These are phyloP conservation scores for Colletotrichum destructivum DNA, from an alignment of 2,329 filamentous ascomycete species.

Conservation along the genomic window DNA sequence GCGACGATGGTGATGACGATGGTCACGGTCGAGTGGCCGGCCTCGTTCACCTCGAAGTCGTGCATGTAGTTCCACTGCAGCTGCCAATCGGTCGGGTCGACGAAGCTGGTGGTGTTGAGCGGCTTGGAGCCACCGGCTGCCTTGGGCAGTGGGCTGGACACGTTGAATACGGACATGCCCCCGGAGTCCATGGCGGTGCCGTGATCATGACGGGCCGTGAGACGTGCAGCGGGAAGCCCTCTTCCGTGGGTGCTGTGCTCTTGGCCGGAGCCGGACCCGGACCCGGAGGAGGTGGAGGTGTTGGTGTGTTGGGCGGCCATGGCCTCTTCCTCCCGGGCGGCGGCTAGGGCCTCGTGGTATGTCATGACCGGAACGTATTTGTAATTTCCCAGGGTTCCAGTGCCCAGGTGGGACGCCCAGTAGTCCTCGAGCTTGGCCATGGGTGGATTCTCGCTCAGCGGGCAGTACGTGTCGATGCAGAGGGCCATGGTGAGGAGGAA, in stretches of 20 bases:
- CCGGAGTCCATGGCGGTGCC: conserved; percentile 25
- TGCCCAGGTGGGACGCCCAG: conserved; percentile 25
- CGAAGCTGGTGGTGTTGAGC: conserved; percentile 23
- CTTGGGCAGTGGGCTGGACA: not conserved
- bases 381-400: conserved; percentile 31
- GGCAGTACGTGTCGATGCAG: conserved; percentile 48
- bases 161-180: not conserved
- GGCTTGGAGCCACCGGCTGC: conserved; percentile 44
- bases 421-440: conserved; percentile 20
- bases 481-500: conserved; percentile 48
- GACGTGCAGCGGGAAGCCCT: not conserved
- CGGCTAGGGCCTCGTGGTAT: conserved; percentile 14
- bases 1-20: conserved; percentile 48
- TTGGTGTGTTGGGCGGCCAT: conserved; percentile 19
- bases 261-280: no score
- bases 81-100: conserved; percentile 11
- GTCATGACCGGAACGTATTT: conserved; percentile 37
- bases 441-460: conserved; percentile 9
- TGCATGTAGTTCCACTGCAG: conserved; percentile 66
- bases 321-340: conserved; percentile 45
- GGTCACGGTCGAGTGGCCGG: conserved; percentile 45
- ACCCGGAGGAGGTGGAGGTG: not conserved
- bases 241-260: not conserved
- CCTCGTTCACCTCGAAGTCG: conserved; percentile 65
- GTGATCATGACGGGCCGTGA: conserved; percentile 37